A percentile compares a stretch with the other conserved stretches of the same genome.
Conservation (phyloP, 78 protist species). For the Guillardia theta region DNA sequence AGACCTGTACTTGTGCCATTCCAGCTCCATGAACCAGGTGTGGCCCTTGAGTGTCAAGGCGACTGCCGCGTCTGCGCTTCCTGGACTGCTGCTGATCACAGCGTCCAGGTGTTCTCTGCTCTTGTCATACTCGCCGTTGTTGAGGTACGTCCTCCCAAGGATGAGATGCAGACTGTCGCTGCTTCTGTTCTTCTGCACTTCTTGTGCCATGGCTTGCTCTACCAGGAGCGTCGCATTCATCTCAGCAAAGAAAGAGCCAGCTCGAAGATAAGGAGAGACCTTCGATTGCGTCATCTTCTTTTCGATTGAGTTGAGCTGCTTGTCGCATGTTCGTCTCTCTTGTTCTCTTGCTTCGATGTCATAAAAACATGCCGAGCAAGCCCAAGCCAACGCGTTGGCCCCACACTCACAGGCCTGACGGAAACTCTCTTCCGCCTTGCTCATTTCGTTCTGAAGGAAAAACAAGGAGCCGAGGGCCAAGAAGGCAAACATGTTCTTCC, state of each 20-base stretch:
- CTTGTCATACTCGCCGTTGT: neutral
- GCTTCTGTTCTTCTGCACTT: neutral
- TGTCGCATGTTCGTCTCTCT: neutral
- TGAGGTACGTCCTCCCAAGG: neutral
- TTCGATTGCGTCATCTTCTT: too few relatives aligned
- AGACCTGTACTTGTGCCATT: neutral
- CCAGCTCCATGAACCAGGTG: neutral
- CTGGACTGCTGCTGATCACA: too few relatives aligned
- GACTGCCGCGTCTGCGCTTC: neutral
- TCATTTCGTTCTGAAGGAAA: neutral
- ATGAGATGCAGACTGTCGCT: neutral
- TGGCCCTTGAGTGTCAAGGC: slow-evolving; percentile 7
- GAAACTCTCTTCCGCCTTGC: neutral
- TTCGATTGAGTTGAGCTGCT: neutral
- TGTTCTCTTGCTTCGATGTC: neutral
- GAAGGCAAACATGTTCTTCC: neutral
- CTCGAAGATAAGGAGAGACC: neutral
- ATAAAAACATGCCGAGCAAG: neutral
- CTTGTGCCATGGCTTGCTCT: slow-evolving; percentile 8
- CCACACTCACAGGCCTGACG: neutral
- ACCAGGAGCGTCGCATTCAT: neutral
- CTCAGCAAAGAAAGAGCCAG: neutral
- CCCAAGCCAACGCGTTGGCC: neutral
- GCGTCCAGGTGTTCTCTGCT: neutral
- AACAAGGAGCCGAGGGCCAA: neutral